phyloP scores from a whole-genome alignment of 371 early-diverging fungal genomes.

The Mortierella sp. region DNA sequence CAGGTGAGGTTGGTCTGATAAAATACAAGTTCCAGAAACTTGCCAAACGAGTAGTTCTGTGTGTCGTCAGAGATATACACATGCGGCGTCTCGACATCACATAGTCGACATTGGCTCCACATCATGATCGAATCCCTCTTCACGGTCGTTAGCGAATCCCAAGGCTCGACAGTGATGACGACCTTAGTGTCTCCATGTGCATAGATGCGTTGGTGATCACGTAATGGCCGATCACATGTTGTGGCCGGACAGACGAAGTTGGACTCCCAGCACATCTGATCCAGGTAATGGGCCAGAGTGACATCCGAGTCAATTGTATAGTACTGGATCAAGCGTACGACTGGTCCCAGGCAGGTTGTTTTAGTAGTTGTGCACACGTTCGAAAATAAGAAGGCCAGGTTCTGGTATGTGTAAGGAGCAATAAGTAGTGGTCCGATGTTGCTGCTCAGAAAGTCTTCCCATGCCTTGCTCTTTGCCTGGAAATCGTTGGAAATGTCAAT shows the following conservation, averaged over 20 bases:
- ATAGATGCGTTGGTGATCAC: slow-evolving; percentile 85
- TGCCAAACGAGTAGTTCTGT: slow-evolving; percentile 96
- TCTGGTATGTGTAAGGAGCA: slow-evolving; percentile 77
- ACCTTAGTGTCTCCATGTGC: slow-evolving; percentile 84
- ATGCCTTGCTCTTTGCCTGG: slow-evolving; percentile 60
- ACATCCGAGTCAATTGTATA: slow-evolving; percentile 82
- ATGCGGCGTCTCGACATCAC: slow-evolving; percentile 77
- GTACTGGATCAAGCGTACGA: slow-evolving; percentile 81
- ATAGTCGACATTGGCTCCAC: slow-evolving; percentile 86
- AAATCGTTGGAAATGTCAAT: slow-evolving; percentile 65
- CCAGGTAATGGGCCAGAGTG: slow-evolving; percentile 89
- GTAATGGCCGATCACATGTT: slow-evolving; percentile 78
- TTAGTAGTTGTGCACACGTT: slow-evolving; percentile 73
- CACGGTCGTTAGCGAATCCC: slow-evolving; percentile 59
- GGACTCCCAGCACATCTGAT: slow-evolving; percentile 81
- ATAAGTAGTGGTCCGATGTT: slow-evolving; percentile 58
- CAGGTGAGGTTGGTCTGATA: slow-evolving; percentile 79
- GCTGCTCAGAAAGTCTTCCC: slow-evolving; percentile 68
- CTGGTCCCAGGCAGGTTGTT: slow-evolving; percentile 80
- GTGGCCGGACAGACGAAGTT: slow-evolving; percentile 71
- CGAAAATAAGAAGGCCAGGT: slow-evolving; percentile 77
- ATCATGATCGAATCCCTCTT: slow-evolving; percentile 84
- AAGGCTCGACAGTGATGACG: slow-evolving; percentile 81
- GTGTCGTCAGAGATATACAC: slow-evolving; percentile 85
- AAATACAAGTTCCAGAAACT: slow-evolving; percentile 91